These are phyloP conservation scores for Pseudogymnoascus sp. DNA, from an alignment of 2,329 filamentous ascomycete species.

Conservation along the genomic window DNA sequence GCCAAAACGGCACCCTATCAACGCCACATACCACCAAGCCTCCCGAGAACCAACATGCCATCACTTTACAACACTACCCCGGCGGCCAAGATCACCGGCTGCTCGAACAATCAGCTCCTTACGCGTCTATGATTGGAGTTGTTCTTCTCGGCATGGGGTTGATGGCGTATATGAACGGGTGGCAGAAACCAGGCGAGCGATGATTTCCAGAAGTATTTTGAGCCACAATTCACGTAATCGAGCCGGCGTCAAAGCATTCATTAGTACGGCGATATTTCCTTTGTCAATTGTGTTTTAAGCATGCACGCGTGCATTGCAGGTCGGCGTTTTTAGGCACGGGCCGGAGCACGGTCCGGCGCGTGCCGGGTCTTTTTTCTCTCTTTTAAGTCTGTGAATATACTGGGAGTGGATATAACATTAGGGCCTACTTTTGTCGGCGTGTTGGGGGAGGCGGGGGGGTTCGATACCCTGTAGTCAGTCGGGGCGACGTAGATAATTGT, in stretches of 20 bases:
- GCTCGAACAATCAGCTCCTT: constrained; percentile 55
- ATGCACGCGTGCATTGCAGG: constrained; percentile 7
- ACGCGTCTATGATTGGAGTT: constrained; percentile 74
- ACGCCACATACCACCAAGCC: constrained; percentile 9
- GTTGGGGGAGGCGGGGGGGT: not conserved
- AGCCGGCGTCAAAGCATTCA: constrained; percentile 3
- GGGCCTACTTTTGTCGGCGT: constrained; percentile 1
- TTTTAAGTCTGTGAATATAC: constrained; percentile 2
- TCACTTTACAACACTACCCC: constrained; percentile 19
- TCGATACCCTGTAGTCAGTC: not conserved
- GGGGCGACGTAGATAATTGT: not conserved
- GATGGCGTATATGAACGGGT: constrained; percentile 81
- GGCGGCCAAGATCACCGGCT: constrained; percentile 36
- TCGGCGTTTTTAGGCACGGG: constrained; percentile 6
- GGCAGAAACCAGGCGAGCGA: constrained; percentile 44
- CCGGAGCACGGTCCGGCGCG: constrained; percentile 3
- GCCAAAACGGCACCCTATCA: not conserved
- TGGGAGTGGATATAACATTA: constrained; percentile 7
- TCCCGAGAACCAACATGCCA: not conserved
- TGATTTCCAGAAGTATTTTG: constrained; percentile 12
- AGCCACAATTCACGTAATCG: not conserved
- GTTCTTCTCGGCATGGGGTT: constrained; percentile 73
- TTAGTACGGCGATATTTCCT: constrained; percentile 1
- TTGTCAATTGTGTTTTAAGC: constrained; percentile 1
- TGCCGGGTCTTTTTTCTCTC: not conserved